Evolutionary conservation across 768 basidiomycete genomes (phyloP).

Genomic region (Auriscalpium vulgare): DNA sequence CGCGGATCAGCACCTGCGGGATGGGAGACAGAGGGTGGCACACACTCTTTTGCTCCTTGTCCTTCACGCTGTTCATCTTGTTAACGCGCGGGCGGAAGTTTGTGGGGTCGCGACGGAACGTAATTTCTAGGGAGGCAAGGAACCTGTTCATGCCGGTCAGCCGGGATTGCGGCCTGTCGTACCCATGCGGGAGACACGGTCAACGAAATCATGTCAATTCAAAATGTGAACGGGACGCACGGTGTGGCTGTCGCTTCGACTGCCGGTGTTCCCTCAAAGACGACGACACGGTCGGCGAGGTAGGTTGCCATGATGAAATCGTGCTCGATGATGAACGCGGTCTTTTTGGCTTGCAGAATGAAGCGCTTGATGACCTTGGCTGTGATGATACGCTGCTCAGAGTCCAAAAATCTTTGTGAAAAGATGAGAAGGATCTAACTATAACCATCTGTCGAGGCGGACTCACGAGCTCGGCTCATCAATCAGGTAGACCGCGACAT

Average conservation of each 20-base stretch:
- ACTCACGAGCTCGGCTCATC: slow-evolving; percentile 84
- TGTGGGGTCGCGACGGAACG: slow-evolving; percentile 95
- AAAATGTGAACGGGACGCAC: slow-evolving; percentile 39
- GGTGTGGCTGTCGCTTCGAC: slow-evolving; percentile 83
- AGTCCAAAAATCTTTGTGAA: slow-evolving; percentile 79
- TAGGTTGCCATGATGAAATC: slow-evolving; percentile 99
- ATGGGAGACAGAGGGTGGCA: slow-evolving; percentile 6
- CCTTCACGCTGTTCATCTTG: slow-evolving; percentile 78
- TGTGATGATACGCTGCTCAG: slow-evolving; percentile 98
- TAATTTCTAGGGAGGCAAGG: slow-evolving; percentile 91
- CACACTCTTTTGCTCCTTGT: slow-evolving; percentile 79
- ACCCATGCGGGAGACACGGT: background rate
- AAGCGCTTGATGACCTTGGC: slow-evolving; percentile 98
- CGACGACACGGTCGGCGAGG: slow-evolving; percentile 94
- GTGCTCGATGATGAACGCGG: slow-evolving; percentile 98
- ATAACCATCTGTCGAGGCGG: background rate
- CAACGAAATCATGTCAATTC: background rate
- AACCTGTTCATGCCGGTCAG: slow-evolving; percentile 98
- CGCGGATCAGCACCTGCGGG: background rate
- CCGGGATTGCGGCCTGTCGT: slow-evolving; percentile 80
- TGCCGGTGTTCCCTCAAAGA: slow-evolving; percentile 85
- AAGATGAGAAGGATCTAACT: background rate
- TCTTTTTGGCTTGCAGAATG: slow-evolving; percentile 94
- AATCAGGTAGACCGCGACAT: slow-evolving; percentile 84
- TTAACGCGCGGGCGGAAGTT: slow-evolving; percentile 87